Conservation (phyloP, 2,329 filamentous ascomycete genomes). For the Venturia pyrina region DNA sequence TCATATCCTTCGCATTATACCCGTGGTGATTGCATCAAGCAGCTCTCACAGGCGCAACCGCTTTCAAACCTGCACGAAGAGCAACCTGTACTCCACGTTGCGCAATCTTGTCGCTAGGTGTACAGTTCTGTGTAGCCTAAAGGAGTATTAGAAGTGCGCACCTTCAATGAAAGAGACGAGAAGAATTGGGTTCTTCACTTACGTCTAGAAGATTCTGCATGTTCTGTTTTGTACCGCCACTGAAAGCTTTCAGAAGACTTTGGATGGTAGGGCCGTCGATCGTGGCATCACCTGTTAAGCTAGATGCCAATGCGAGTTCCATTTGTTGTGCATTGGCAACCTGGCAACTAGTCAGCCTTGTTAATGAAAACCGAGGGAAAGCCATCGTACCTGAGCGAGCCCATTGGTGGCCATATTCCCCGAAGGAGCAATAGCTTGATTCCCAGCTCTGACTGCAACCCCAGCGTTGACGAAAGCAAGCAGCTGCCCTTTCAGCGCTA, state of each 20-base stretch:
- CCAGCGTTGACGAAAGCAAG: neutral
- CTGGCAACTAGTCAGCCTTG: neutral
- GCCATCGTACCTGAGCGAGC: neutral
- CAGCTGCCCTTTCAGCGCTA: neutral
- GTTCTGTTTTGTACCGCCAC: neutral
- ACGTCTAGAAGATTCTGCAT: conserved; percentile 1
- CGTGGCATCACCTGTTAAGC: neutral
- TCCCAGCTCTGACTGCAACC: neutral
- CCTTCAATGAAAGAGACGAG: no score
- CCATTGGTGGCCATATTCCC: neutral
- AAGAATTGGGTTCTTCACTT: neutral
- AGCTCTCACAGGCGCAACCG: neutral
- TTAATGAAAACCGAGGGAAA: neutral
- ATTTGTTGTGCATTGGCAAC: conserved; percentile 1
- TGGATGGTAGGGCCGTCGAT: neutral
- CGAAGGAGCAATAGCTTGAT: neutral
- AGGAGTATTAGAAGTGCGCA: no score
- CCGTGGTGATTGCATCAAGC: neutral
- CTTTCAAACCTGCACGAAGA: neutral
- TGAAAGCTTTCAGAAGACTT: neutral
- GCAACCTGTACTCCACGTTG: neutral
- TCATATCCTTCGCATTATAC: no score
- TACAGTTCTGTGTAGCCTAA: neutral
- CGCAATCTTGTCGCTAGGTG: neutral
- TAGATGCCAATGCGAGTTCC: neutral